These are phyloP conservation scores for Populus tremula DNA, from an alignment of 345 rosid genomes.

Conservation along the genomic window DNA sequence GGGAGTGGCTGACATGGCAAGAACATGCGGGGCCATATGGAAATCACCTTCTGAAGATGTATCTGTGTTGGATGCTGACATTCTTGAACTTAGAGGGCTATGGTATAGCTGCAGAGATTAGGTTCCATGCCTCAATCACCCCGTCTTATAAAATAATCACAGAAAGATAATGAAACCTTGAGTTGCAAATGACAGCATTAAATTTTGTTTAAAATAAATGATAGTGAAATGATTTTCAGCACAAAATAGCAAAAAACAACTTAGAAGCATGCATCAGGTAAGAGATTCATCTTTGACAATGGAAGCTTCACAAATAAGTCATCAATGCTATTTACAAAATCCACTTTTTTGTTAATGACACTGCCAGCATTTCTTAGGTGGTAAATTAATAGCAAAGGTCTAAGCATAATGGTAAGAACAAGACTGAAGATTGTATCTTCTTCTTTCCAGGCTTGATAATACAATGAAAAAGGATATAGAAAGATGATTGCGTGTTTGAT, in stretches of 20 bases:
- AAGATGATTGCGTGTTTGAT: no score
- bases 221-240: not conserved
- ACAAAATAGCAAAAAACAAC: not conserved
- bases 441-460: no score
- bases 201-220: not conserved
- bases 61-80: slow-evolving; percentile 29
- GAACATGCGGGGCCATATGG: slow-evolving; percentile 92
- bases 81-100: slow-evolving; percentile 47
- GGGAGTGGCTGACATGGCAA: slow-evolving; percentile 95
- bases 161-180: slow-evolving; percentile 14
- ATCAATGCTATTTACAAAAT: not conserved
- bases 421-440: no score
- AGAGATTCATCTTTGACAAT: not conserved
- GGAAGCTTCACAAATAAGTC: not conserved
- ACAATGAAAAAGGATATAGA: no score
- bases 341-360: no score
- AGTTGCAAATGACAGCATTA: not conserved
- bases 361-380: no score
- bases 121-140: slow-evolving; percentile 8
- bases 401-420: no score
- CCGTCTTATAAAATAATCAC: slow-evolving; percentile 2
- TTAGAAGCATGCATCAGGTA: not conserved
- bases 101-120: slow-evolving; percentile 58
- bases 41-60: slow-evolving; percentile 45
- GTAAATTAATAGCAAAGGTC: no score